These are phyloP conservation scores for Plicaturopsis crispa DNA, from an alignment of 768 basidiomycete genomes.

Conservation along the genomic window DNA sequence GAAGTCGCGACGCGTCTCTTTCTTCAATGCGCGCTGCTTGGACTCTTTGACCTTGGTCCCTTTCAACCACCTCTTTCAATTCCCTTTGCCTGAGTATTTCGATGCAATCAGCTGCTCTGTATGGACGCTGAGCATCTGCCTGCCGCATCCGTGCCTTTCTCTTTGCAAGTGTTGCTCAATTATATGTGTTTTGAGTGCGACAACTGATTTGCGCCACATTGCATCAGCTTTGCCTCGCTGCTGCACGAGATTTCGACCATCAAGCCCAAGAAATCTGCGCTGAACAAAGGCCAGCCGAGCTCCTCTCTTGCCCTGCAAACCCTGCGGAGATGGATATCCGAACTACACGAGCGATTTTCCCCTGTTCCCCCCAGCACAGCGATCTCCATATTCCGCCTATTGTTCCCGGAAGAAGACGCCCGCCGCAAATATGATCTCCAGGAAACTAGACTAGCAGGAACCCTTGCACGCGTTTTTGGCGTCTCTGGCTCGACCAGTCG, in stretches of 20 bases:
- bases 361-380: slow-evolving; percentile 49
- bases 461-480: slow-evolving; percentile 43
- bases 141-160: slow-evolving; percentile 36
- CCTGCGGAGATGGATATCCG: slow-evolving; percentile 34
- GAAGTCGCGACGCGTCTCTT: no score
- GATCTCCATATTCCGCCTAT: slow-evolving; percentile 54
- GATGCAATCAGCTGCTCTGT: no score
- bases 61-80: no score
- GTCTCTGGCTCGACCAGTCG: slow-evolving; percentile 22
- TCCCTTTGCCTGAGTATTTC: no score
- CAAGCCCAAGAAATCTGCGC: slow-evolving; percentile 12
- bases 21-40: no score
- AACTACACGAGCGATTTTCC: slow-evolving; percentile 31
- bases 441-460: slow-evolving; percentile 49
- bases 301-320: neutral
- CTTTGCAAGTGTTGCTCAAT: slow-evolving; percentile 38
- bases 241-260: slow-evolving; percentile 35
- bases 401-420: slow-evolving; percentile 82
- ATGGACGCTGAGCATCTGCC: no score
- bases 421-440: slow-evolving; percentile 67
- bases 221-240: slow-evolving; percentile 39
- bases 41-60: no score
- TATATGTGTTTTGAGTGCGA: no score
- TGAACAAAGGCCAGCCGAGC: slow-evolving; percentile 2
- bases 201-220: no score